Evolutionary conservation across 2,329 filamentous ascomycete genomes (phyloP).

Genomic region (Graphilbum ipis-grandicollis): DNA sequence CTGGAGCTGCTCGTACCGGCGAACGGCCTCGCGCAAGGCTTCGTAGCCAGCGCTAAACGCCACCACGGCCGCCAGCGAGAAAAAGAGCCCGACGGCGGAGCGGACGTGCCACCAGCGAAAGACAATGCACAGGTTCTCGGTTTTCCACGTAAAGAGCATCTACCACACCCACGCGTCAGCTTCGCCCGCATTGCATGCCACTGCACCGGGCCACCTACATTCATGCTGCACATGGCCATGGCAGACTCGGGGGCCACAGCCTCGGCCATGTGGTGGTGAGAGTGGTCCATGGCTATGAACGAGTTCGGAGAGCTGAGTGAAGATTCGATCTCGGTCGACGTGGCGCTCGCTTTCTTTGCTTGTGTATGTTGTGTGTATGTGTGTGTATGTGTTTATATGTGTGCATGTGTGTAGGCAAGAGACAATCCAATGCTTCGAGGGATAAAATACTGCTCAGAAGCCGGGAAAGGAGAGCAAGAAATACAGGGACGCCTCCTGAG

Average conservation of each 20-base stretch:
- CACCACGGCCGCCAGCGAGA: slow-evolving; percentile 70
- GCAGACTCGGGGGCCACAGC: slow-evolving; percentile 36
- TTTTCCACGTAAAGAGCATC: slow-evolving; percentile 99
- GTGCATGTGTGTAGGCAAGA: no score
- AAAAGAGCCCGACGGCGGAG: slow-evolving; percentile 53
- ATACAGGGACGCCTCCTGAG: no score
- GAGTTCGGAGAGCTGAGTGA: not conserved
- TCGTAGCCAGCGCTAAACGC: slow-evolving; percentile 86
- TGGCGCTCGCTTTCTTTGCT: no score
- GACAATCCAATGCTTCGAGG: no score
- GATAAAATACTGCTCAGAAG: no score
- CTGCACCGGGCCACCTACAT: slow-evolving; percentile 34
- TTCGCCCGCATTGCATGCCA: not conserved
- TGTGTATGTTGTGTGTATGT: no score
- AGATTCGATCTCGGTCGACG: no score
- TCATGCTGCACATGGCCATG: slow-evolving; percentile 74
- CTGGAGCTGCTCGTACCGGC: slow-evolving; percentile 54
- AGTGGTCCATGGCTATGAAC: slow-evolving; percentile 22
- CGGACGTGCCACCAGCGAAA: slow-evolving; percentile 83
- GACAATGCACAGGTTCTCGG: slow-evolving; percentile 85
- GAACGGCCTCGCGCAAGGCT: slow-evolving; percentile 58
- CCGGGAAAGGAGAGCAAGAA: no score
- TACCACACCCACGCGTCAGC: slow-evolving; percentile 17
- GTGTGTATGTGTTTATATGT: no score
- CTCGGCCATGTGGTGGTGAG: slow-evolving; percentile 29